Evolutionary conservation across 2,329 filamentous ascomycete genomes (phyloP), one percentile per base, ranked within the genome.

Genomic region (Sarocladiaceae sp.): DNA sequence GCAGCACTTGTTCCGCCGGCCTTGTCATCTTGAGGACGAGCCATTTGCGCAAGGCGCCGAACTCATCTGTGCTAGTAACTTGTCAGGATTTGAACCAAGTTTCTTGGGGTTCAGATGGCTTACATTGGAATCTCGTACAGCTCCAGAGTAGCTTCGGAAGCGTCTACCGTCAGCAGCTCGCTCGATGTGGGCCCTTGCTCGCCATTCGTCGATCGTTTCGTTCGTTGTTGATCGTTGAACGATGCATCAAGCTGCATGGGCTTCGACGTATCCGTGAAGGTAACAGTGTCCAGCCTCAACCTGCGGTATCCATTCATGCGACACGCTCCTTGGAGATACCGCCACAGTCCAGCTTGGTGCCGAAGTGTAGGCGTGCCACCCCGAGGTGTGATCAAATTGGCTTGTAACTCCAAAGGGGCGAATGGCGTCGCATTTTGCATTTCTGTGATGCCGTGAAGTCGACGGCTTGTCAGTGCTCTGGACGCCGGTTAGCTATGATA

Each of bases 51-150:
- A 22, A 6, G n/a, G 15, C 3, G 17, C 28, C 44, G 3, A 33
- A 20, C 4, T 33, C n/a, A 15, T 48, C 44, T 15, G 31, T 22
- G 5, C 44, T 48, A 17, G 26, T 2, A 12, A 8, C 6, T 15
- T 46, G 11, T 46, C 13, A 46, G 40, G 10, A 12, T 10, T 5
- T n/a, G 25, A 28, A 18, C 3, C 13, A 13, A 46, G n/a, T n/a
- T n/a, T n/a, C n/a, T n/a, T n/a, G n/a, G n/a, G n/a, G n/a, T n/a
- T n/a, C n/a, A n/a, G n/a, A n/a, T n/a, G n/a, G n/a, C 44, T 33
- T 22, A 48, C 44, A 48, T 28, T 33, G 44, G 44, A 12, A 48
- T 48, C 26, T 48, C 44, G 44, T 31, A 48, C 15, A 48, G 44
- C 44, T 48, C 44, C n/a, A 48, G 7, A 17, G 10, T 48, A 6